Evolutionary conservation across 2,329 filamentous ascomycete species (phyloP).

Genomic region (Aplosporella prunicola): DNA sequence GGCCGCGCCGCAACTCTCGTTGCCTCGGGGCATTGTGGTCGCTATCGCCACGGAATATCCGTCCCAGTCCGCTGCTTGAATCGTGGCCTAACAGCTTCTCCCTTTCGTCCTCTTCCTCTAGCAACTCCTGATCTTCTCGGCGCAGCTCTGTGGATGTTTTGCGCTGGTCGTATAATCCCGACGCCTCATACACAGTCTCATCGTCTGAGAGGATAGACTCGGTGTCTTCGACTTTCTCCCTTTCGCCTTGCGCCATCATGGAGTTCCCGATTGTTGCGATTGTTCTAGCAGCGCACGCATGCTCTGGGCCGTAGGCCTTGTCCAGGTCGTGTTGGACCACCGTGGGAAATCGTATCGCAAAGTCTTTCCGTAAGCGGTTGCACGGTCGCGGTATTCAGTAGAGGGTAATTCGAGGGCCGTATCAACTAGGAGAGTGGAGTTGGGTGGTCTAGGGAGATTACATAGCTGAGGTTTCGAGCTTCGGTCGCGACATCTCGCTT

Average conservation of each 20-base stretch:
- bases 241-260: constrained; percentile 5
- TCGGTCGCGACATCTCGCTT: too few species aligned
- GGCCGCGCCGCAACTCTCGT: constrained; percentile 19
- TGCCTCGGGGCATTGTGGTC: constrained; percentile 20
- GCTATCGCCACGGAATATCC: constrained; percentile 22
- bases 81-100: constrained; percentile 29
- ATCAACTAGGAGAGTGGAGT: too few species aligned
- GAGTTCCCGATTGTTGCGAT: constrained; percentile 44
- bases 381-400: too few species aligned
- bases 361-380: too few species aligned
- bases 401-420: too few species aligned
- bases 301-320: too few species aligned
- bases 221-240: constrained; percentile 16
- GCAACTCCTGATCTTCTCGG: constrained; percentile 29
- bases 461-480: too few species aligned
- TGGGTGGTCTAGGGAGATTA: too few species aligned
- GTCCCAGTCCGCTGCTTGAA: constrained; percentile 13
- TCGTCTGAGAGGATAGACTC: constrained; percentile 21
- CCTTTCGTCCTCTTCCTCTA: constrained; percentile 39
- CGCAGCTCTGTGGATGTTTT: constrained; percentile 27
- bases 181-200: constrained; percentile 18
- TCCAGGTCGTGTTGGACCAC: too few species aligned
- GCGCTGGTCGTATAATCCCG: constrained; percentile 20
- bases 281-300: too few species aligned
- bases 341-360: too few species aligned